Base-by-base conservation (phyloP, 495 filamentous ascomycete genomes). In the Penicillium coprophilum region DNA sequence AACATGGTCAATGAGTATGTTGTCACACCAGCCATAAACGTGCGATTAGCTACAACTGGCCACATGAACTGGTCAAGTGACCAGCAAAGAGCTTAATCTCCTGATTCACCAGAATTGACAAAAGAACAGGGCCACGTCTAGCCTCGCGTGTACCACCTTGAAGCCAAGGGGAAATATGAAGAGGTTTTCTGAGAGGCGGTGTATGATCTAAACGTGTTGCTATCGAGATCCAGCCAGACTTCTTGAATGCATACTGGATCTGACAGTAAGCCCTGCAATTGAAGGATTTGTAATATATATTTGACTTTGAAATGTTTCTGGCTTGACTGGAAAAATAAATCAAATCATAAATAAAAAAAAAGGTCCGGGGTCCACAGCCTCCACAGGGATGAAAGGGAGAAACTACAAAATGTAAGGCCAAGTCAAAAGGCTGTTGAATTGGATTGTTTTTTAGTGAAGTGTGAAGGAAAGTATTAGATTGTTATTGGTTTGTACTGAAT, bases 51-150 rank as follows among this genome's bases (percentile, higher is more conserved):
- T 46, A n/a, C 7, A 47, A 47, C 46, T 47, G 50, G 32, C 36
- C 60, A 58, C 46, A 39, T 58, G 57, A 62, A 38, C 34, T 23
- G 28, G 57, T 64, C 64, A 67, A 59, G 15, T 64, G 64, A 66
- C 50, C 50, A 15, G 30, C 27, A 36, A 6, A n/a, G 50, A 60
- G 57, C 40, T 60, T 60, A 45, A 53, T 32, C 24, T 13, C 38
- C 12, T 21, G 21, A 6, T 44, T 44, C 30, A 41, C 32, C 30
- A 23, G 19, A 27, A 32, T 4, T 21, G 8, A 13, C 2, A 17
- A 28, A 24, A 27, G 12, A 23, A 21, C 31, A 49, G 3, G 38
- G 15, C 38, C 38, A 55, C 52, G 57, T 44, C 46, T 24, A 49
- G 21, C 19, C 17, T 52, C 50, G 50, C 48, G 28, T 40, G 23